Base-by-base conservation (phyloP, 164 flowering plant species). In the Vitis riparia region DNA sequence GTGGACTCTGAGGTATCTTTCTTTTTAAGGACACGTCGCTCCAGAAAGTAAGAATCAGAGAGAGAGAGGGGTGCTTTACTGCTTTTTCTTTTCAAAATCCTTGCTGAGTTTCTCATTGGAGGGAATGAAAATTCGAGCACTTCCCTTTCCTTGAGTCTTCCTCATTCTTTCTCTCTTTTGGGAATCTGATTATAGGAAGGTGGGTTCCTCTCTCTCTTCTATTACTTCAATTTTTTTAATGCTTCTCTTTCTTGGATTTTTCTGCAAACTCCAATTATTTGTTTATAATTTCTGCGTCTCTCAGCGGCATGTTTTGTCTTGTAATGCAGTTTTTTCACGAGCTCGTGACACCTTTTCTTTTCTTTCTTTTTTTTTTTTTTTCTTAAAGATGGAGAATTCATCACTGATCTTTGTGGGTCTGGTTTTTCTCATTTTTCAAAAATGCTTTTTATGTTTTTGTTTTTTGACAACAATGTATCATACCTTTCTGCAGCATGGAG, bases 1-100 rank as follows among this genome's bases (percentile, higher is more conserved):
- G 78, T 66, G 73, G 68, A 80, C 75, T 56, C 81, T 79, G 75
- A 81, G 84, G 86, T 76, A 77, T 82, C 71, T 75, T 71, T 62
- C 65, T 56, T 78, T 71, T 73, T 63, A 2, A 70, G 57, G 75
- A 71, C 77, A 70, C 80, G 68, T 74, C 71, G 77, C 77, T 77
- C 77, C 77, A 73, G 23, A 70, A 77, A 73, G 70, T 48, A 64
- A 65, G 37, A 29, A 66, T 19, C 15, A 49, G 30, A 59, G 55
- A 51, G 30, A 66, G 48, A 27, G 51, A 62, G 12, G 9, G 13
- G 30, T 49, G 44, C 5, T 44, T 63, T 23, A 15, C 4, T 15
- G 5, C 1, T 13, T 37, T 37, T 50, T 16, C 53, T 68, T 57
- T 55, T 68, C 50, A 29, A 11, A 29, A 14, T 15, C 50, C 17